phyloP scores from a whole-genome alignment of 129 eudicot genomes.

The Calendula officinalis region DNA sequence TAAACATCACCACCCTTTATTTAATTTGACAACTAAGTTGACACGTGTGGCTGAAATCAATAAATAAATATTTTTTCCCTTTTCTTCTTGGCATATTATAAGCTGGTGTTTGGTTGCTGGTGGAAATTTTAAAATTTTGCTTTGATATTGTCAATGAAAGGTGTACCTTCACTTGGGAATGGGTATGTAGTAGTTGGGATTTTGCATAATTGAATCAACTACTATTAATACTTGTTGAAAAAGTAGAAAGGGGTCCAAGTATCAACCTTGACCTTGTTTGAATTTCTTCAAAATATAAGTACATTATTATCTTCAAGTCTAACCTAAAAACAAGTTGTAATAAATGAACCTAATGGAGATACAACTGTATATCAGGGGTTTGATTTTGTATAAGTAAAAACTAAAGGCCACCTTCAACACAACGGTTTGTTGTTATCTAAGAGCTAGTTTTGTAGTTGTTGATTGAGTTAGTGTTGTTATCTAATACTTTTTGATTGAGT shows the following conservation, averaged over 20 bases:
- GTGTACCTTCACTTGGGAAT: conserved; percentile 8
- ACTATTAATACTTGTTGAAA: conserved; percentile 6
- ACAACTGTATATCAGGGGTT: neutral
- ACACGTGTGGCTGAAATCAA: neutral
- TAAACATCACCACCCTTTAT: too few relatives aligned
- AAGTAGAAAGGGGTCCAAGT: neutral
- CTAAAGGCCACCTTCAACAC: neutral
- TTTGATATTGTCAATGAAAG: conserved; percentile 17
- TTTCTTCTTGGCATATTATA: neutral
- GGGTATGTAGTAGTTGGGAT: conserved; percentile 26
- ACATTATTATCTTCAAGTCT: conserved; percentile 18
- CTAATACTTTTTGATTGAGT: too few relatives aligned
- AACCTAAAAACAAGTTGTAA: neutral
- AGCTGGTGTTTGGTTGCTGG: conserved; percentile 1
- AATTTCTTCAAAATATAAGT: neutral
- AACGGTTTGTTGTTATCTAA: neutral
- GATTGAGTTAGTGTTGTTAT: too few relatives aligned
- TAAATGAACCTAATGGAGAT: conserved; percentile 9
- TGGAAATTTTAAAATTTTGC: conserved; percentile 1
- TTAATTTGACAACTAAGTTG: neutral
- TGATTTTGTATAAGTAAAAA: neutral
- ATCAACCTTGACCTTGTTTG: neutral
- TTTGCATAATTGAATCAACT: conserved; percentile 10
- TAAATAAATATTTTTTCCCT: neutral
- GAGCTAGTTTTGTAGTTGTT: too few relatives aligned